Evolutionary conservation across 2,329 filamentous ascomycete species (phyloP).

Genomic region (Aspergillus melleus): DNA sequence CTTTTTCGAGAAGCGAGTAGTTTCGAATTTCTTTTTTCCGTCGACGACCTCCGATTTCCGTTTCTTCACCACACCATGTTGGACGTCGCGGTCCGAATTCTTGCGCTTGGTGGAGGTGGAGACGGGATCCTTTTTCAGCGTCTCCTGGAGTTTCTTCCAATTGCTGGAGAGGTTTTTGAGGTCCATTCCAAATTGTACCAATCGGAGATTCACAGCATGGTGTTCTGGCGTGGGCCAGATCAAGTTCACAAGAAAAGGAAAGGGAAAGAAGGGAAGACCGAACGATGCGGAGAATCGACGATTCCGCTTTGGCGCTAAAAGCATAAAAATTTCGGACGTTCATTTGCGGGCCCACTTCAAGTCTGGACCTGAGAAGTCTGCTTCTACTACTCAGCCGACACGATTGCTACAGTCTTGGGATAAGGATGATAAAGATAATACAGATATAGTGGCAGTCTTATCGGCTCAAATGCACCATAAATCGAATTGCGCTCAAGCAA

Average conservation of each 20-base stretch:
- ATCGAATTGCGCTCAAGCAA: not conserved
- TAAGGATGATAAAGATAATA: not conserved
- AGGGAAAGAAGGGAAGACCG: constrained; percentile 13
- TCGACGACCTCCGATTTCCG: constrained; percentile 25
- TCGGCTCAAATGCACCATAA: too few relatives aligned
- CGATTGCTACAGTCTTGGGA: not conserved
- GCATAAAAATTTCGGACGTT: constrained; percentile 20
- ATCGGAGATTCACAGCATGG: constrained; percentile 21
- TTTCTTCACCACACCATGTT: constrained; percentile 35
- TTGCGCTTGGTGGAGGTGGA: constrained; percentile 35
- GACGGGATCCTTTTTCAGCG: constrained; percentile 37
- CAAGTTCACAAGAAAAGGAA: not conserved
- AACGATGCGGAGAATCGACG: constrained; percentile 16
- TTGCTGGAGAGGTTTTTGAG: constrained; percentile 48
- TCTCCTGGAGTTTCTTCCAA: constrained; percentile 52
- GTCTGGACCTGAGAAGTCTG: constrained; percentile 11
- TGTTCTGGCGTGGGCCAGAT: constrained; percentile 11
- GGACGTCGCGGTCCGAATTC: constrained; percentile 30
- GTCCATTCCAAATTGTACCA: constrained; percentile 39
- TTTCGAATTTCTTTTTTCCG: constrained; percentile 25
- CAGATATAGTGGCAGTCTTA: too few relatives aligned
- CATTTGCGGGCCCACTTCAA: constrained; percentile 12
- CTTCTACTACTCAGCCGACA: too few relatives aligned
- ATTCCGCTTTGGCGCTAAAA: constrained; percentile 5
- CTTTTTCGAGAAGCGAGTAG: constrained; percentile 21